phyloP scores from a whole-genome alignment of 2,329 filamentous ascomycete genomes.

The Aspergillus jensenii region DNA sequence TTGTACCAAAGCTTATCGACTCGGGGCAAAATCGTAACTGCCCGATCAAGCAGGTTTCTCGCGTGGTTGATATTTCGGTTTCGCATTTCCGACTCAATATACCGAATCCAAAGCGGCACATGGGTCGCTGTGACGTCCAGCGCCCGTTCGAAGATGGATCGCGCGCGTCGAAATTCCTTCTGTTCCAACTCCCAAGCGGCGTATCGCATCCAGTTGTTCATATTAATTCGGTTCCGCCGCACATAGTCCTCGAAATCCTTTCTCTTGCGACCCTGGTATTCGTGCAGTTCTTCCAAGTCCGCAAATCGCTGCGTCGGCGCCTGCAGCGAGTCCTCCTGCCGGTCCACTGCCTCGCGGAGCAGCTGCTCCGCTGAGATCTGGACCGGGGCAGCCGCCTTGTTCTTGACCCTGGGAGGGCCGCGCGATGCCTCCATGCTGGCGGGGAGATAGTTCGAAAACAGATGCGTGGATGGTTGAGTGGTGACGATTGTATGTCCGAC shows the following conservation, averaged over 20 bases:
- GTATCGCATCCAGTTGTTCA: slow-evolving; percentile 99
- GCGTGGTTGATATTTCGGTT: slow-evolving; percentile 94
- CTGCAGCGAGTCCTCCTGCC: slow-evolving; percentile 84
- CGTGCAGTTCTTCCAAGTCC: slow-evolving; percentile 95
- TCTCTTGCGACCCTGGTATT: slow-evolving; percentile 92
- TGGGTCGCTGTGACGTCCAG: slow-evolving; percentile 88
- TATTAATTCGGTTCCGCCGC: slow-evolving; percentile 86
- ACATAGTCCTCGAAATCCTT: slow-evolving; percentile 99
- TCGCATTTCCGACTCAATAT: slow-evolving; percentile 97
- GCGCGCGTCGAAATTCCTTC: slow-evolving; percentile 89
- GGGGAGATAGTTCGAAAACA: neutral
- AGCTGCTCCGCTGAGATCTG: slow-evolving; percentile 98
- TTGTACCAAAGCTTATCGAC: slow-evolving; percentile 99
- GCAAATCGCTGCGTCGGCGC: slow-evolving; percentile 93
- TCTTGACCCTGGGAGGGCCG: slow-evolving; percentile 94
- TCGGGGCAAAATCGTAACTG: slow-evolving; percentile 86
- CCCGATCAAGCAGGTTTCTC: slow-evolving; percentile 87
- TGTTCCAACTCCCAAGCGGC: slow-evolving; percentile 97
- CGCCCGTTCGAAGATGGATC: slow-evolving; percentile 91
- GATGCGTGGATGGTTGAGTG: neutral
- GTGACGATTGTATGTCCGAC: neutral
- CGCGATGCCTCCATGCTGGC: slow-evolving; percentile 80
- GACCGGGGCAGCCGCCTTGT: slow-evolving; percentile 88
- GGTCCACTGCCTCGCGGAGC: slow-evolving; percentile 92
- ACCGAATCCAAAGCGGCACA: slow-evolving; percentile 84